Conservation (phyloP, 2,329 filamentous ascomycete species). For the Colletotrichum graminicola region DNA sequence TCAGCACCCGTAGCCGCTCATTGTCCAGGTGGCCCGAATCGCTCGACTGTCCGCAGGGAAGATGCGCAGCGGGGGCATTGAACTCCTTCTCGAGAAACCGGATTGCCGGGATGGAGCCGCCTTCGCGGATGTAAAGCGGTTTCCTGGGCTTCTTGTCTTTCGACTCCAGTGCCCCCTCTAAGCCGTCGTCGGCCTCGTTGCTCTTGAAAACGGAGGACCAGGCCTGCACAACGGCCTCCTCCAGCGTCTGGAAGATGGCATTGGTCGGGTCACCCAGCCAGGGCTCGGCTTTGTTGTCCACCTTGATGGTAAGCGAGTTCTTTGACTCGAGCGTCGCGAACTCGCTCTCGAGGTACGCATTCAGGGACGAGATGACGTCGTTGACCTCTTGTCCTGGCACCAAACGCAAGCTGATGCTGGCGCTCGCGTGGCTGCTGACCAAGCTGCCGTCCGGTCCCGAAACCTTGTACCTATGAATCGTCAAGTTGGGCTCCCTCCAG, state of each 20-base stretch:
- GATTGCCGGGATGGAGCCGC: constrained; percentile 94
- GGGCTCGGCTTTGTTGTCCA: constrained; percentile 94
- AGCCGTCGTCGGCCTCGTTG: constrained; percentile 40
- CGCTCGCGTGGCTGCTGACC: constrained; percentile 89
- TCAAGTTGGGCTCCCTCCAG: constrained; percentile 95
- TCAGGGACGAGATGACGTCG: constrained; percentile 77
- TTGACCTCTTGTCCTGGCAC: constrained; percentile 93
- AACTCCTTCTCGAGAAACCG: constrained; percentile 96
- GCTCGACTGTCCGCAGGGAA: constrained; percentile 95
- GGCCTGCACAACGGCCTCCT: constrained; percentile 84
- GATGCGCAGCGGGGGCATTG: constrained; percentile 86
- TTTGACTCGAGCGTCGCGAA: constrained; percentile 83
- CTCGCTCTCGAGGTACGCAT: constrained; percentile 74
- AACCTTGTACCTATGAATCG: constrained; percentile 92
- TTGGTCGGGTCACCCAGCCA: constrained; percentile 96
- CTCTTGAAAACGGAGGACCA: constrained; percentile 74
- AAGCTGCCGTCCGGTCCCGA: constrained; percentile 93
- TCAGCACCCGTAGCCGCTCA: constrained; percentile 88
- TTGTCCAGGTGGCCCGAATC: constrained; percentile 96
- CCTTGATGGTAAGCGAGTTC: constrained; percentile 83
- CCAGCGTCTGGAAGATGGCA: constrained; percentile 89
- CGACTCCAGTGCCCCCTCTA: neutral
- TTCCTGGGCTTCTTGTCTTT: constrained; percentile 60
- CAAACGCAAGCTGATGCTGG: constrained; percentile 88
- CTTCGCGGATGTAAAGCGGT: constrained; percentile 94